Conservation (phyloP, 2,329 filamentous ascomycete genomes). For the Mariannaea sp. region DNA sequence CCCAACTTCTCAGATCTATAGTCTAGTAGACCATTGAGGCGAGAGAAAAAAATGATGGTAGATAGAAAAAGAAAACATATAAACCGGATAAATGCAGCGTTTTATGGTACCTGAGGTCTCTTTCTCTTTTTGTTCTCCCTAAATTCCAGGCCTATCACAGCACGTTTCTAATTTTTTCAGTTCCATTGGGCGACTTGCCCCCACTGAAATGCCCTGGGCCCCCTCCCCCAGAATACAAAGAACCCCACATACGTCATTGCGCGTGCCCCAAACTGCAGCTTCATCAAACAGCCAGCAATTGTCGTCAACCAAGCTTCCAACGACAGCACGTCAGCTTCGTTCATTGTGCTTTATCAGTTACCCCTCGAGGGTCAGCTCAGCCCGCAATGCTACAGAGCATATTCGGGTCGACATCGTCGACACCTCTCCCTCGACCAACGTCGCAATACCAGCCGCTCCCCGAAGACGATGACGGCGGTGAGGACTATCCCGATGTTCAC, state of each 20-base stretch:
- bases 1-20: no score
- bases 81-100: no score
- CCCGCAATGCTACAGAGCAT: conserved; percentile 28
- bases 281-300: neutral
- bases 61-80: no score
- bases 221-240: no score
- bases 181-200: neutral
- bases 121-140: no score
- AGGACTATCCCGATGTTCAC: conserved; percentile 13
- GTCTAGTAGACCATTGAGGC: no score
- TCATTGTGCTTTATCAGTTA: conserved; percentile 17
- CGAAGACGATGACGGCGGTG: conserved; percentile 27
- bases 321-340: conserved; percentile 14
- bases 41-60: no score
- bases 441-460: conserved; percentile 35
- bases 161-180: no score
- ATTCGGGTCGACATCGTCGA: conserved; percentile 15
- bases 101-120: no score
- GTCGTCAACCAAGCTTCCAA: neutral
- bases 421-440: conserved; percentile 1
- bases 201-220: neutral
- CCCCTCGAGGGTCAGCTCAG: conserved; percentile 14
- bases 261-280: no score
- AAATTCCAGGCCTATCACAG: no score
- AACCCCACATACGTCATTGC: conserved; percentile 11